Evolutionary conservation across 192 early-diverging fungal genomes (phyloP).

Genomic region (Lunasporangiospora selenospora): DNA sequence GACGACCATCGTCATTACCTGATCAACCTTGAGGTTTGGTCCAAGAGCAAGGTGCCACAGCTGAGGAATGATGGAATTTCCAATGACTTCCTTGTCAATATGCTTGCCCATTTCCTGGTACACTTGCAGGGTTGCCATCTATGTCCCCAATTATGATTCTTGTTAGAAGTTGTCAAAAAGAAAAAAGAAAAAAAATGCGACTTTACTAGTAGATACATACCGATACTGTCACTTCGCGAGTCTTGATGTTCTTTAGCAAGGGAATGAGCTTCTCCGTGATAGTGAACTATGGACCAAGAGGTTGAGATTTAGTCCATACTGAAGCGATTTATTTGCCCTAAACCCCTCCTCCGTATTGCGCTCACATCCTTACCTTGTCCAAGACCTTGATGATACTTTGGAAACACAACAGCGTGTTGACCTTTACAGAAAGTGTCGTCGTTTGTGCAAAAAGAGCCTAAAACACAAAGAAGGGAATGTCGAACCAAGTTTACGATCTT

Average conservation of each 20-base stretch:
- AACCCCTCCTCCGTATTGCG: too few species aligned
- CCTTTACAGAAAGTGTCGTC: constrained; percentile 70
- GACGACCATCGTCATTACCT: too few species aligned
- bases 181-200: background rate
- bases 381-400: constrained; percentile 70
- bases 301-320: too few species aligned
- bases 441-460: constrained; percentile 74
- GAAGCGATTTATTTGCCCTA: too few species aligned
- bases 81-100: constrained; percentile 77
- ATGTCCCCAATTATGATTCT: constrained; percentile 2
- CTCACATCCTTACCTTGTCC: constrained; percentile 64
- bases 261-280: constrained; percentile 82
- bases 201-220: constrained; percentile 27
- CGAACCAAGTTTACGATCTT: too few species aligned
- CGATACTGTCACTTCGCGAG: constrained; percentile 78
- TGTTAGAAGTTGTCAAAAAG: background rate
- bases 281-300: constrained; percentile 49
- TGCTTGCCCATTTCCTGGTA: constrained; percentile 80
- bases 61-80: constrained; percentile 77
- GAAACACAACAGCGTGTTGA: constrained; percentile 73
- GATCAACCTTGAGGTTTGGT: constrained; percentile 68
- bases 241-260: constrained; percentile 74
- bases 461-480: background rate
- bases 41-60: constrained; percentile 81
- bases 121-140: constrained; percentile 79